Evolutionary conservation across 2,329 filamentous ascomycete species (phyloP).

Genomic region (Leptographium radiaticola): DNA sequence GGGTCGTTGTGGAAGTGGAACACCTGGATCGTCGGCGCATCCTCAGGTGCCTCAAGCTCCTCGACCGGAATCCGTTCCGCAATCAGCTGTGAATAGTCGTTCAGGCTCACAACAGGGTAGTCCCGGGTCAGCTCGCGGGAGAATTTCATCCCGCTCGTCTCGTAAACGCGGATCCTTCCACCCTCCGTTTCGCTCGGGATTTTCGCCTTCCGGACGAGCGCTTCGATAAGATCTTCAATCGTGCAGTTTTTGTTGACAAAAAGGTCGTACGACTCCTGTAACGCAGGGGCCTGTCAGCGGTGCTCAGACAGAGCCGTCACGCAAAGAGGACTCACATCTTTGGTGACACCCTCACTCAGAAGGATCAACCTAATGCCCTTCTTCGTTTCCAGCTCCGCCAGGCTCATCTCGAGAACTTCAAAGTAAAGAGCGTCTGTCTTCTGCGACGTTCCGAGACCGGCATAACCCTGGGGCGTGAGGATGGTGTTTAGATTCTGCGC

Average conservation of each 20-base stretch:
- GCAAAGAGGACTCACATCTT: conserved; percentile 50
- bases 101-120: conserved; percentile 65
- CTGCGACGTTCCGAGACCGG: conserved; percentile 57
- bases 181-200: conserved; percentile 60
- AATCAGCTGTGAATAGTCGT: conserved; percentile 72
- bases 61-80: conserved; percentile 72
- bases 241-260: conserved; percentile 79
- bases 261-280: conserved; percentile 62
- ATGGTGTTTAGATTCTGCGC: conserved; percentile 66
- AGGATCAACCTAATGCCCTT: conserved; percentile 73
- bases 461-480: conserved; percentile 59
- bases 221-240: conserved; percentile 64
- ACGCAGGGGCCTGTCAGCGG: conserved; percentile 11
- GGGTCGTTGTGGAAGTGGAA: conserved; percentile 92
- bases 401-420: conserved; percentile 85
- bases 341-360: conserved; percentile 80
- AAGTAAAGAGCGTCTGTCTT: conserved; percentile 73
- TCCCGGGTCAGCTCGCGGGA: conserved; percentile 63
- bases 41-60: conserved; percentile 40
- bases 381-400: conserved; percentile 87
- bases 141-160: conserved; percentile 70
- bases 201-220: conserved; percentile 67
- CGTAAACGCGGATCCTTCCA: conserved; percentile 65
- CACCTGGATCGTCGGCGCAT: conserved; percentile 54
- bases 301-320: no score